Base-by-base conservation (phyloP, 257 asterid genomes). In the Nicotiana tomentosiformis region DNA sequence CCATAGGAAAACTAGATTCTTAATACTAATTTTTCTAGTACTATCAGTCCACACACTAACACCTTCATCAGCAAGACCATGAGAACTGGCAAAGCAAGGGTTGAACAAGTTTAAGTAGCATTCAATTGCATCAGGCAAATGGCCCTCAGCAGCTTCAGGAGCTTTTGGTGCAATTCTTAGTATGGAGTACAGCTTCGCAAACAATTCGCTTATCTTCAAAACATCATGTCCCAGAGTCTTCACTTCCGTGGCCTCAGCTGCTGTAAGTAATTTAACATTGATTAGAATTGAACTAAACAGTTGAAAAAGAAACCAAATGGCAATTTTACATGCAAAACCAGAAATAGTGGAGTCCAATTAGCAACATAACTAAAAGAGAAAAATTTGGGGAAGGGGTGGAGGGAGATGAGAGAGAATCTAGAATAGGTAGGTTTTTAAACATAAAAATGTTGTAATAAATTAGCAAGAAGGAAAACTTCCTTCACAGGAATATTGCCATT, bases 1-100 rank as follows among this genome's bases (percentile, higher is more conserved):
- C 98, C 97, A 94, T 72, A 96, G 77, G 90, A 94, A 90, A 14
- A 92, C 92, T 83, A 94, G 80, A 85, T 88, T 89, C 55, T 83
- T 77, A 23, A 62, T 85, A 83, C 93, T 85, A 77, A 91, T 88
- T n/a, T 82, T 88, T 81, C 88, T 82, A 18, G 84, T 78, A 74
- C 81, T 84, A 55, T 90, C 87, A 26, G 88, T 89, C 87, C 90
- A 85, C 72, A 91, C 87, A 83, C 88, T 86, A 64, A 88, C 90
- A 69, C 89, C 91, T 55, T 87, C 91, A 29, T 82, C 85, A 18
- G 55, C 78, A 58, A 90, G 84, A 64, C 88, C 91, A 77, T 79
- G 84, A 65, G 80, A 82, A 79, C 81, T 85, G 67, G 82, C 76
- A n/a, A 87, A 86, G 86, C 82, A 83, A 67, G 93, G 86, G 86